Conservation (phyloP, 768 basidiomycete species). For the Xerocomellus chrysenteron region DNA sequence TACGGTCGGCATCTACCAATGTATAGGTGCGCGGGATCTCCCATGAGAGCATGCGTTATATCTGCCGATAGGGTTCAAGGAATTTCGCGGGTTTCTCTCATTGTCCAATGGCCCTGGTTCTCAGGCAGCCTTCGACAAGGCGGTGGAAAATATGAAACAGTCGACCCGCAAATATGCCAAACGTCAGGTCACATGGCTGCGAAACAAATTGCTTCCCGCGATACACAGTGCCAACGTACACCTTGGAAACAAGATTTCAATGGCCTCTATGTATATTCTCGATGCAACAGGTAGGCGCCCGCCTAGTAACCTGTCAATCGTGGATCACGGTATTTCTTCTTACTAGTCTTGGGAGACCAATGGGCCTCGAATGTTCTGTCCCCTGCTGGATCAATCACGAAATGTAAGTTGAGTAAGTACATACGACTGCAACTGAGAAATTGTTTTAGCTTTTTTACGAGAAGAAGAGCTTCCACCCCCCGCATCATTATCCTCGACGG, state of each 20-base stretch:
- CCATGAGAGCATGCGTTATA: slow-evolving; percentile 4
- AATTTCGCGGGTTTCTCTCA: slow-evolving; percentile 73
- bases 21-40: slow-evolving; percentile 63
- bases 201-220: slow-evolving; percentile 83
- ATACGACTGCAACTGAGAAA: background rate
- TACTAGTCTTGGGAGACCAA: slow-evolving; percentile 47
- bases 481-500: slow-evolving; percentile 50
- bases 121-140: slow-evolving; percentile 46
- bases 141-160: slow-evolving; percentile 77
- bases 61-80: slow-evolving; percentile 73
- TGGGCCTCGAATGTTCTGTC: slow-evolving; percentile 61
- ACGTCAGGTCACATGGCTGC: slow-evolving; percentile 88
- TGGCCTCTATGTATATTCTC: slow-evolving; percentile 54
- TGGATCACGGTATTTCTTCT: background rate
- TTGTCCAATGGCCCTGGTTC: slow-evolving; percentile 39
- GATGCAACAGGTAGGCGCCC: slow-evolving; percentile 61
- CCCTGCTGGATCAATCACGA: slow-evolving; percentile 47
- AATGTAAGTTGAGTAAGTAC: slow-evolving; percentile 38
- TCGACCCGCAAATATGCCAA: slow-evolving; percentile 91
- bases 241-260: slow-evolving; percentile 21
- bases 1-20: slow-evolving; percentile 88
- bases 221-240: slow-evolving; percentile 47
- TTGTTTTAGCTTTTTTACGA: slow-evolving; percentile 49
- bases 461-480: slow-evolving; percentile 54
- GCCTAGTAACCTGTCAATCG: background rate